Base-by-base conservation (phyloP, 2,329 filamentous ascomycete genomes). In the Beauveria rudraprayagi region DNA sequence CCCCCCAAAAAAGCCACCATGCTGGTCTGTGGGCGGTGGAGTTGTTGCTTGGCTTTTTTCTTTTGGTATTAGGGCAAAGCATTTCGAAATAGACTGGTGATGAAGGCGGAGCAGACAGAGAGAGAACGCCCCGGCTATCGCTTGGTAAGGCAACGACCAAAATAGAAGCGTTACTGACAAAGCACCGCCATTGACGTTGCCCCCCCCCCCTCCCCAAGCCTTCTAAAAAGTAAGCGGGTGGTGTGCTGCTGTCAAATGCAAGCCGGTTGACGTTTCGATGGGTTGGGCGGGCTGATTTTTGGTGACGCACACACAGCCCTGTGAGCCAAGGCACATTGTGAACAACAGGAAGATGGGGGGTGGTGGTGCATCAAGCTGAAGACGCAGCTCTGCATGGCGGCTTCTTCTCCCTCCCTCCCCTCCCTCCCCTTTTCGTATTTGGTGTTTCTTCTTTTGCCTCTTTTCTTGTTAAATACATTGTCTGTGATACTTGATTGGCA, bases 91-190 rank as follows among this genome's bases (percentile, higher is more conserved):
- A 47, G 40, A 47, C 54, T 44, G 43, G 28, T 41, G 46, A 22
- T 56, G 26, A 28, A 22, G 34, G 37, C 34, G 51, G 51, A 44
- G 40, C 40, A 56, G 37, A 46, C 41, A 28, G 24, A 30, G 9
- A 30, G 30, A 30, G 30, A 30, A 10, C 11, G 30, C 9, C 14
- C 14, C 44, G 30, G 55, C 54, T 56, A 24, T 56, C 43, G 54
- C 54, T 56, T 56, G 41, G 54, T 56, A 56, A 56, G 54, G 43
- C 41, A 16, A 10, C 10, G 26, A 37, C 55, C 55, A 37, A 57
- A 57, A 57, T 57, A 57, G 55, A 17, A 57, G 44, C 44, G 22
- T n/a, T 11, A 30, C 19, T 57, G 55, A 57, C 55, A 48, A 57
- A 57, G 55, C 55, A 57, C n/a, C 34, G 43, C 53, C 22, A 55